Percentiles rank a stretch among this genome's conserved stretches.
These are phyloP conservation scores for Sarcocystis neurona DNA, from an alignment of 169 alveolate genomes.

Conservation along the genomic window DNA sequence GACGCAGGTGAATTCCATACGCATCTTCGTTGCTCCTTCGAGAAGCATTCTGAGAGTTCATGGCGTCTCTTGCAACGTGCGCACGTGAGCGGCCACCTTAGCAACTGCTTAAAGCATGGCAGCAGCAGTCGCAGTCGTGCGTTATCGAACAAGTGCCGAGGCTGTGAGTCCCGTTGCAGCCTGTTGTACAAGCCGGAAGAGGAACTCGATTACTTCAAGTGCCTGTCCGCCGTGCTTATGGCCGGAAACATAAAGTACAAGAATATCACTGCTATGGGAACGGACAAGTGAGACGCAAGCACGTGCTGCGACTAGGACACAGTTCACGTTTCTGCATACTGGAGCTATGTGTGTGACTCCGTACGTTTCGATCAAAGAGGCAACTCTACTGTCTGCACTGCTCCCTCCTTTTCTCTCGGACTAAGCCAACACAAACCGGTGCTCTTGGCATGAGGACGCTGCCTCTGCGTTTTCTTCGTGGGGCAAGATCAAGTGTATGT, in stretches of 20 bases:
- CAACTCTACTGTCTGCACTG: not conserved
- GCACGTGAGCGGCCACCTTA: too few relatives aligned
- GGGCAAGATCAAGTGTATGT: too few relatives aligned
- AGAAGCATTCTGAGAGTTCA: too few relatives aligned
- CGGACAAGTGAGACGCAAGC: conserved; percentile 32
- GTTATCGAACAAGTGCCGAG: too few relatives aligned
- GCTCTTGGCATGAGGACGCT: too few relatives aligned
- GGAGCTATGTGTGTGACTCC: not conserved
- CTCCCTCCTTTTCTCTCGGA: not conserved
- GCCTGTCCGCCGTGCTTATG: conserved; percentile 49
- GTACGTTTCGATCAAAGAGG: not conserved
- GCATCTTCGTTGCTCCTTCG: too few relatives aligned
- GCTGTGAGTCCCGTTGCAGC: conserved; percentile 23
- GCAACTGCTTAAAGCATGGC: too few relatives aligned
- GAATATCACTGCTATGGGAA: conserved; percentile 56
- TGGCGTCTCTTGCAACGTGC: too few relatives aligned
- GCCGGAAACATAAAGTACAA: conserved; percentile 50
- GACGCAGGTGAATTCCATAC: too few relatives aligned
- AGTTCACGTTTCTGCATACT: not conserved
- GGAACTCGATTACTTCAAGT: conserved; percentile 34
- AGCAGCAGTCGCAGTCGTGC: too few relatives aligned
- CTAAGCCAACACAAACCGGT: too few relatives aligned
- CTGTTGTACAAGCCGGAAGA: conserved; percentile 32
- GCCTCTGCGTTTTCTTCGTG: too few relatives aligned
- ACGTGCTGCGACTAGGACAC: not conserved